These are phyloP conservation scores for Streptanthus diversifolius DNA, from an alignment of 345 rosid genomes.

Conservation along the genomic window DNA sequence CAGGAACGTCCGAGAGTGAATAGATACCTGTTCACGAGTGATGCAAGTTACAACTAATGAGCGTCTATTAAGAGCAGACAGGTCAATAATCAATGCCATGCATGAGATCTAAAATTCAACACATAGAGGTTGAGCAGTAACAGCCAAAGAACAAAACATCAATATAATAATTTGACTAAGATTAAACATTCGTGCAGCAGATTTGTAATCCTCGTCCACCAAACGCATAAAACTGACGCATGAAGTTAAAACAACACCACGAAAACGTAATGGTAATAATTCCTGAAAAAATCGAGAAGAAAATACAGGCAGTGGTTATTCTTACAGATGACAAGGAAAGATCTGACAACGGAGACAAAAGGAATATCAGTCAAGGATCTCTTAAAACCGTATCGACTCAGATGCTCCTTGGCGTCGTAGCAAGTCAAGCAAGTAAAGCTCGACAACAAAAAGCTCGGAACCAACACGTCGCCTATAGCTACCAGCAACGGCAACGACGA, in stretches of 20 bases:
- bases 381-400: constrained; percentile 59
- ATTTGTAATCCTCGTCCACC: background rate
- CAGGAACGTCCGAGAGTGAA: constrained; percentile 64
- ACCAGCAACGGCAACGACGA: constrained; percentile 78
- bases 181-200: background rate
- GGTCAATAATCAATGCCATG: background rate
- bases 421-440: constrained; percentile 72
- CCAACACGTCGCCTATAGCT: constrained; percentile 58
- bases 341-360: constrained; percentile 68
- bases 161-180: background rate
- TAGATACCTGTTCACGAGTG: constrained; percentile 54
- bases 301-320: background rate
- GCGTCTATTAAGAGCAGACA: background rate
- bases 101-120: background rate
- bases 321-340: constrained; percentile 66
- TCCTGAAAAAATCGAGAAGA: background rate
- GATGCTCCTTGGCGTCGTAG: constrained; percentile 54
- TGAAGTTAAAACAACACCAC: background rate
- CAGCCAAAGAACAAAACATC: background rate
- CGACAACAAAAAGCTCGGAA: constrained; percentile 54
- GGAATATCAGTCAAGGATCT: constrained; percentile 75
- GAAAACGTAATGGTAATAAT: too few species aligned
- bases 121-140: background rate
- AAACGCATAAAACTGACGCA: background rate
- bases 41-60: background rate